Evolutionary conservation across 768 basidiomycete genomes (phyloP), one percentile per base, ranked within the genome.

Genomic region (Astraeus odoratus): DNA sequence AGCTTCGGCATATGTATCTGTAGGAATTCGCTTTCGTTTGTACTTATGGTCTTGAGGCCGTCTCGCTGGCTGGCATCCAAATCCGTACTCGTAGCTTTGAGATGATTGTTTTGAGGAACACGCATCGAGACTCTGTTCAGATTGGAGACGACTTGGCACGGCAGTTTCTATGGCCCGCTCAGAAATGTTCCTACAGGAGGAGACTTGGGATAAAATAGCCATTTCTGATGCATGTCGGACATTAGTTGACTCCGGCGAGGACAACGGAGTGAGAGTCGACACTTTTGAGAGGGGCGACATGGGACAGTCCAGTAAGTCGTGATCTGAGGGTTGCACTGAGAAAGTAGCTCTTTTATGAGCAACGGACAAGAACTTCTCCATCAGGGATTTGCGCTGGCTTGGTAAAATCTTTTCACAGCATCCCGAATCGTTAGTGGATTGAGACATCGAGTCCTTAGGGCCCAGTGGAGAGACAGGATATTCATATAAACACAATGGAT

Each of bases 211-310:
- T 29, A 57, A 53, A 8, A 37, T 39, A 49, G 41, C 47, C 33
- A 26, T 29, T 16, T 48, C 39, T n/a, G 42, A 16, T 27, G 23
- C 31, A 29, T 26, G 37, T 34, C 30, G 43, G 29, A 35, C 41
- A 8, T 41, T 35, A 40, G 48, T 51, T 39, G 42, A 34, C 42
- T 43, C 41, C 6, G 54, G 50, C 51, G 61, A 64, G 42, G 62
- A 57, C 20, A 65, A 43, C 9, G 64, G 44, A 8, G 59, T 66
- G 22, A 64, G 62, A 38, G 57, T 55, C 6, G 62, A 64, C 35
- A 59, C 39, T 44, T 54, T 51, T 7, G 64, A 64, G 3, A 56
- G 8, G 22, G 64, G 54, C 7, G 64, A 59, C 6, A 45, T 39
- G 24, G 42, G 57, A 42, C 37, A 53, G 15, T 42, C 50, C 31